Percentiles rank a stretch among this genome's conserved stretches.
phyloP scores from a whole-genome alignment of 371 early-diverging fungal genomes.

The Chytridium lagenaria region DNA sequence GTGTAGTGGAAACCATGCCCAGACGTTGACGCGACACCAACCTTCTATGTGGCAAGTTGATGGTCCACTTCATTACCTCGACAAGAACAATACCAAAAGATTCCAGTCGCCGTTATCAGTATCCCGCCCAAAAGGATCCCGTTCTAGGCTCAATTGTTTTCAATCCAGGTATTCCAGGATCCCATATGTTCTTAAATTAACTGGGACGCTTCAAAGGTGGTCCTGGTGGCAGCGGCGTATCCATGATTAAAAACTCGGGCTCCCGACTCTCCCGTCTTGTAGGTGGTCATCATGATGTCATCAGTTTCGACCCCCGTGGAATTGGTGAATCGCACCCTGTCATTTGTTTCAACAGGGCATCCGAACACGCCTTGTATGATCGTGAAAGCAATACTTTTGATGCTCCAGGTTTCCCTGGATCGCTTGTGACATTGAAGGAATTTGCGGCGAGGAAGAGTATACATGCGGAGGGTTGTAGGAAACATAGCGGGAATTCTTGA shows the following conservation, averaged over 20 bases:
- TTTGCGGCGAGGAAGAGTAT: not conserved
- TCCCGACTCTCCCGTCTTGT: slow-evolving; percentile 2
- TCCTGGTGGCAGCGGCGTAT: slow-evolving; percentile 20
- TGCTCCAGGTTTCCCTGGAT: not conserved
- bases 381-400: not conserved
- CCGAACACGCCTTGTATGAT: slow-evolving; percentile 3
- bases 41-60: slow-evolving; percentile 24
- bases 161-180: slow-evolving; percentile 18
- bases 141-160: slow-evolving; percentile 13
- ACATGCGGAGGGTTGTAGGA: slow-evolving; percentile 20
- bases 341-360: slow-evolving; percentile 18
- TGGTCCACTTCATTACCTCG: slow-evolving; percentile 40
- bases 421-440: not conserved
- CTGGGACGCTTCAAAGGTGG: slow-evolving; percentile 17
- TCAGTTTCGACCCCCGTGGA: slow-evolving; percentile 48
- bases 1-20: slow-evolving; percentile 5
- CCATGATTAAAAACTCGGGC: not conserved
- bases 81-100: slow-evolving; percentile 4
- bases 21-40: not conserved
- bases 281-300: slow-evolving; percentile 35
- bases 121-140: not conserved
- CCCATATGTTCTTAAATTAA: not conserved
- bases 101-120: not conserved
- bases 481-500: slow-evolving; percentile 26
- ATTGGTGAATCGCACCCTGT: slow-evolving; percentile 29